A percentile compares a stretch with the other conserved stretches of the same genome.
These are phyloP conservation scores for Ophiostoma himal-ulmi DNA, from an alignment of 2,329 filamentous ascomycete species.

Conservation along the genomic window DNA sequence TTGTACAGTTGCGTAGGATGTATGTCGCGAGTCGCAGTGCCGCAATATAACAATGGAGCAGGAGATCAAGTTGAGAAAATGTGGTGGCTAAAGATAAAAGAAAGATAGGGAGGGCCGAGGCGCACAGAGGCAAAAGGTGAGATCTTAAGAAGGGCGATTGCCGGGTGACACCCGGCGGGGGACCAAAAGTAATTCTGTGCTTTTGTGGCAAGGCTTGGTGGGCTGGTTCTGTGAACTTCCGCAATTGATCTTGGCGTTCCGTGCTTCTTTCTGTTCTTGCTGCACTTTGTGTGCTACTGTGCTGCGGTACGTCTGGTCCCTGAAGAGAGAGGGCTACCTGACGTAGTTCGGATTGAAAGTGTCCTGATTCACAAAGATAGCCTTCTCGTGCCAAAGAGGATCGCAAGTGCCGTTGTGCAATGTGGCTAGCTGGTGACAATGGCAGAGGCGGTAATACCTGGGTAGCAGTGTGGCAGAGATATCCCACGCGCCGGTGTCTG, in stretches of 20 bases:
- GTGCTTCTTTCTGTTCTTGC: not conserved
- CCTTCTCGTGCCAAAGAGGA: not conserved
- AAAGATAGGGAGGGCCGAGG: not conserved
- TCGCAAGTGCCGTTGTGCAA: not conserved
- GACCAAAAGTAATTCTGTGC: not conserved
- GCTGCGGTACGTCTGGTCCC: not conserved
- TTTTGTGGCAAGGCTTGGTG: not conserved
- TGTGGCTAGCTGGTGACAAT: not conserved
- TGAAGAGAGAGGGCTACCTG: not conserved
- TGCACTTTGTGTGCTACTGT: not conserved
- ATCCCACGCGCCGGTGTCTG: slow-evolving; percentile 3
- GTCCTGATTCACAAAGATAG: not conserved
- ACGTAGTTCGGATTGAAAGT: not conserved
- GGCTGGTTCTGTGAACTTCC: not conserved
- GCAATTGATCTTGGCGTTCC: not conserved
- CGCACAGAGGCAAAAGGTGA: not conserved
- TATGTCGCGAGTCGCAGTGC: not conserved
- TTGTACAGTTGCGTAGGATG: not conserved
- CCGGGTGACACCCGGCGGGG: slow-evolving; percentile 8
- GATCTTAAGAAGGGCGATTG: not conserved
- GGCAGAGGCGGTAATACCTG: not conserved
- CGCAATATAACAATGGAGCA: not conserved
- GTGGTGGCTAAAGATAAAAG: not conserved
- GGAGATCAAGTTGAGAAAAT: not conserved
- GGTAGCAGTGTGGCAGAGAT: not conserved